Conservation (phyloP, 1,139 yeast species). For the Pichia norvegensis region DNA sequence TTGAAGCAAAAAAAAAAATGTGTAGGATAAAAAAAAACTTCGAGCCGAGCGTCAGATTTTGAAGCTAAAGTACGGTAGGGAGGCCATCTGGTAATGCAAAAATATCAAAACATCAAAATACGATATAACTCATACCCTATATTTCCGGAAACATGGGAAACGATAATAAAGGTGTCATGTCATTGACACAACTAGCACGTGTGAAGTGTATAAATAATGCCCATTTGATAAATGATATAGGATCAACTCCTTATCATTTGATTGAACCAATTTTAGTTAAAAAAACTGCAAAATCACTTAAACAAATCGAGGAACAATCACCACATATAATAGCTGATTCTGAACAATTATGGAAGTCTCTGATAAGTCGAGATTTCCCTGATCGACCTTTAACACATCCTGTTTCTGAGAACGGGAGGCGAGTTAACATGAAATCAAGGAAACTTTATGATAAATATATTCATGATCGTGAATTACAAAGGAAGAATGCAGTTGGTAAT, state of each 20-base stretch:
- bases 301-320: constrained; percentile 23
- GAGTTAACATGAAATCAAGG: constrained; percentile 17
- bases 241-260: constrained; percentile 27
- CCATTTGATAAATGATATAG: constrained; percentile 27
- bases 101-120: background rate
- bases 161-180: constrained; percentile 8
- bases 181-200: constrained; percentile 23
- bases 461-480: constrained; percentile 21
- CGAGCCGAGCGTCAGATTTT: no score
- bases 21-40: no score
- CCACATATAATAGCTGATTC: constrained; percentile 26
- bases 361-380: constrained; percentile 28
- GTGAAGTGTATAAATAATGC: constrained; percentile 26
- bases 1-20: no score
- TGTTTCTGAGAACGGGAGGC: constrained; percentile 15
- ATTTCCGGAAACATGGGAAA: background rate
- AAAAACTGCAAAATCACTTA: constrained; percentile 27
- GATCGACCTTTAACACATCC: constrained; percentile 20
- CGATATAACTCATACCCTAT: background rate
- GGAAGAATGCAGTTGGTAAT: constrained; percentile 23
- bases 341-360: constrained; percentile 26
- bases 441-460: constrained; percentile 23
- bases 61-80: no score
- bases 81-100: no score
- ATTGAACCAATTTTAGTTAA: constrained; percentile 29